These are phyloP conservation scores for Wickerhamomyces xylosicus DNA, from an alignment of 805 yeast species.

Conservation along the genomic window DNA sequence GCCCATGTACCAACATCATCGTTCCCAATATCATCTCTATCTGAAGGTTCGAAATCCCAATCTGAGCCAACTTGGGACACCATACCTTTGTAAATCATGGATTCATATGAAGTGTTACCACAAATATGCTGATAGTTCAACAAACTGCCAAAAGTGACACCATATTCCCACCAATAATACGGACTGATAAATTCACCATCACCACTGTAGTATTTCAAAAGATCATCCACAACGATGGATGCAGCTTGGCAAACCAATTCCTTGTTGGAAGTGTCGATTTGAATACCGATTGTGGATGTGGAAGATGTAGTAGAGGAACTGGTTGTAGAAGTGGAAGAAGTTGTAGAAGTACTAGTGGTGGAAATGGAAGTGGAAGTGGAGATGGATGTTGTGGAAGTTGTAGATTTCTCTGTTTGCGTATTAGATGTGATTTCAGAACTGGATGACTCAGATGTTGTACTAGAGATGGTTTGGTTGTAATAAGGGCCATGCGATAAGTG, in stretches of 20 bases:
- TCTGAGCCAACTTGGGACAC: conserved; percentile 31
- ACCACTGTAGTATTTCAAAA: conserved; percentile 62
- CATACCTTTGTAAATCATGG: conserved; percentile 43
- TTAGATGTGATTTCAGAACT: too few species aligned
- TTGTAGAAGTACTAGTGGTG: too few species aligned
- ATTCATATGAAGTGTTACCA: conserved; percentile 53
- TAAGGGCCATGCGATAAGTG: too few species aligned
- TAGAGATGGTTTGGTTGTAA: too few species aligned
- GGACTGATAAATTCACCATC: conserved; percentile 58
- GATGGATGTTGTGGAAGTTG: too few species aligned
- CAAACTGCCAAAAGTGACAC: conserved; percentile 61
- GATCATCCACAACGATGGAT: conserved; percentile 45
- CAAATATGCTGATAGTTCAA: conserved; percentile 68
- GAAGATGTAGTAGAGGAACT: background rate
- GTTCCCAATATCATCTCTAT: conserved; percentile 54
- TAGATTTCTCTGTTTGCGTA: too few species aligned
- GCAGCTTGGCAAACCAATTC: conserved; percentile 33
- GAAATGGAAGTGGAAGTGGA: too few species aligned
- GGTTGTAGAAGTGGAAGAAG: too few species aligned
- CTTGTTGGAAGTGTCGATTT: conserved; percentile 2
- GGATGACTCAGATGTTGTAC: too few species aligned
- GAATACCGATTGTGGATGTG: background rate
- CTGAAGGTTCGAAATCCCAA: conserved; percentile 46
- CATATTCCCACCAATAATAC: conserved; percentile 81
- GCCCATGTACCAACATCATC: conserved; percentile 73